phyloP scores from a whole-genome alignment of 805 yeast species.

The Debaryomyces castellii region DNA sequence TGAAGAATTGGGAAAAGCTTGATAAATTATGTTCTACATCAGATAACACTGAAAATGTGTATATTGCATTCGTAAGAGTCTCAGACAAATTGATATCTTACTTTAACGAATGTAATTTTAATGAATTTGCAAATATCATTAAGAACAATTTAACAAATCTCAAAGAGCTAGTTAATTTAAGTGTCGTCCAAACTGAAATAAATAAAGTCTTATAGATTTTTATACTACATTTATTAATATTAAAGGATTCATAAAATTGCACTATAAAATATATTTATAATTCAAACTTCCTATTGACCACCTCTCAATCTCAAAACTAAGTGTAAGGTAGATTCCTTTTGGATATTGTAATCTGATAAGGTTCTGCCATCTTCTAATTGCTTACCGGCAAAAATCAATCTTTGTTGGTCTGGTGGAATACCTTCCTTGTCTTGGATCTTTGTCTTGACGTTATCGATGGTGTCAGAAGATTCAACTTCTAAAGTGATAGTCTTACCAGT shows the following conservation, averaged over 20 bases:
- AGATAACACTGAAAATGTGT: slow-evolving; percentile 57
- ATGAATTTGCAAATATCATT: slow-evolving; percentile 12
- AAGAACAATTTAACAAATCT: slow-evolving; percentile 13
- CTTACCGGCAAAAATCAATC: slow-evolving; percentile 99
- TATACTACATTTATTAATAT: background rate
- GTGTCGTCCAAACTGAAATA: slow-evolving; percentile 44
- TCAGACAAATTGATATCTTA: slow-evolving; percentile 19
- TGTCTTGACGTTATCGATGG: slow-evolving; percentile 97
- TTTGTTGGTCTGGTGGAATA: slow-evolving; percentile 99
- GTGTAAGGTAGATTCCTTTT: slow-evolving; percentile 93
- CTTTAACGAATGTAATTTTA: slow-evolving; percentile 12
- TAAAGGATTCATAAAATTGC: background rate
- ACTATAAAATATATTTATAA: background rate
- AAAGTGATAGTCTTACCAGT: slow-evolving; percentile 64
- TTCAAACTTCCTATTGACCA: slow-evolving; percentile 42
- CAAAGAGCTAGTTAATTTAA: slow-evolving; percentile 39
- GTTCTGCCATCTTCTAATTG: slow-evolving; percentile 99
- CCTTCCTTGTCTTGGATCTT: slow-evolving; percentile 99
- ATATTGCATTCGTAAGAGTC: slow-evolving; percentile 46
- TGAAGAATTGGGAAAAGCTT: slow-evolving; percentile 20
- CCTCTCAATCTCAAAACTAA: slow-evolving; percentile 97
- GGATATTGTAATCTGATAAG: slow-evolving; percentile 94
- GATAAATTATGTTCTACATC: slow-evolving; percentile 29
- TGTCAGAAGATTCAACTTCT: slow-evolving; percentile 96
- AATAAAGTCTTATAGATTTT: slow-evolving; percentile 2